Conservation (phyloP, 2,329 filamentous ascomycete species). For the Phialophora chinensis region DNA sequence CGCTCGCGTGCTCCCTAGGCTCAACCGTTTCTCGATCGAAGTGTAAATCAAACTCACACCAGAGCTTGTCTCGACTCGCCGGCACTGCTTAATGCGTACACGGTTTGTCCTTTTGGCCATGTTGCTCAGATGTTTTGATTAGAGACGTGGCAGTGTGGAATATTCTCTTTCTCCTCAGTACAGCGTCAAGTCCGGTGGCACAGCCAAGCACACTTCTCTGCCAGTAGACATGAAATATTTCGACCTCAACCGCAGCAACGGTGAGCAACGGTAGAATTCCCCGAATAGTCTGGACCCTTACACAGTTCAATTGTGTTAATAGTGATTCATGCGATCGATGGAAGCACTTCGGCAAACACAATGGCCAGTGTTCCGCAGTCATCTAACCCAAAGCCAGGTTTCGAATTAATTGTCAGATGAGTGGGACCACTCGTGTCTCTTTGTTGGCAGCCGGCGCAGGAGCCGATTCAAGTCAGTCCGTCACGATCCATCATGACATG, state of each 20-base stretch:
- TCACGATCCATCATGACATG: slow-evolving; percentile 13
- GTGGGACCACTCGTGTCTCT: neutral
- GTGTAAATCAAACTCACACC: neutral
- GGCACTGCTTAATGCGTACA: neutral
- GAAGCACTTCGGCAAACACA: slow-evolving; percentile 5
- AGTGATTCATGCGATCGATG: neutral
- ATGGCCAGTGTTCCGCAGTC: neutral
- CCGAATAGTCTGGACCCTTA: neutral
- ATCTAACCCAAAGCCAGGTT: neutral
- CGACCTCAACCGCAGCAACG: slow-evolving; percentile 13
- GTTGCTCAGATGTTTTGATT: neutral
- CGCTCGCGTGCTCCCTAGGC: neutral
- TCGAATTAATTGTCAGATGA: neutral
- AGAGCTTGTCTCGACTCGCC: slow-evolving; percentile 3
- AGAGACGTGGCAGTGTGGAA: neutral
- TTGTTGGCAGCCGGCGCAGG: neutral
- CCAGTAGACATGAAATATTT: slow-evolving; percentile 6
- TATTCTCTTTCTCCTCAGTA: neutral
- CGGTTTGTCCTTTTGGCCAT: neutral
- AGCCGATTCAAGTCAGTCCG: neutral
- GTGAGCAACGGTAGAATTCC: slow-evolving; percentile 1
- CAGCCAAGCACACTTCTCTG: slow-evolving; percentile 6
- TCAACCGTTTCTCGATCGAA: neutral
- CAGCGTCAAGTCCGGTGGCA: slow-evolving; percentile 18
- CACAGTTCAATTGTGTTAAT: neutral